Base-by-base conservation (phyloP, 208 protist genomes). In the Leishmania gerbilli region DNA sequence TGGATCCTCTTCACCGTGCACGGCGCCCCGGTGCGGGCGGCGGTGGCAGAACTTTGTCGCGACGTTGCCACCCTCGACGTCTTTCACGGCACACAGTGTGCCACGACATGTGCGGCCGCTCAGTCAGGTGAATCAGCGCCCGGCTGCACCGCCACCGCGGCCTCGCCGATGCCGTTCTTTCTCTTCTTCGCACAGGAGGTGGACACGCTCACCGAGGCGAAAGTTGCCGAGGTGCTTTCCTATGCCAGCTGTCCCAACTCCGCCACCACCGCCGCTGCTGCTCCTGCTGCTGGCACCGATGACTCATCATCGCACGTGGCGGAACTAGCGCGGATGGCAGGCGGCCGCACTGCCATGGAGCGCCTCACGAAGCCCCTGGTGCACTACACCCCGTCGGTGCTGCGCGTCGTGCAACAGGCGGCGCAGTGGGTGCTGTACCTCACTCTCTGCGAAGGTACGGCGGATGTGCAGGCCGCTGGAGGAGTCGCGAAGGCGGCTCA, bases 61-160 rank as follows among this genome's bases (percentile, higher is more conserved):
- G 89, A 94, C 58, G 74, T 92, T 45, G 88, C 85, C 34, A 86
- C 83, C 7, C 71, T 92, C 42, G 89, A 95, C 45, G 62, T 83
- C 56, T 49, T 65, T 64, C 56, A 68, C 40, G 74, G 24, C 6
- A 45, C 68, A 31, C 74, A 68, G 69, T 24, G 40, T 49, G n/a
- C 72, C 47, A 37, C 51, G n/a, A 13, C 47, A 19, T 21, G n/a
- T 37, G 21, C 5, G n/a, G 71, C 8, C 2, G 40, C 68, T 1
- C 6, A 49, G 40, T 17, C 40, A 31, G 40, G 21, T 17, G 6
- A 15, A 74, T 19, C 40, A 27, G 40, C 40, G 19, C 6, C 47
- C 13, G 60, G 31, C 8, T 15, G 69, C 37, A 49, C 72, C 24
- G 47, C 72, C 27, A 42, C 19, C 34, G 21, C 74, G 37, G 49